Percentiles rank a stretch among this genome's conserved stretches.
Evolutionary conservation across 2,329 filamentous ascomycete genomes (phyloP).

Genomic region (Scedosporium minutisporum): DNA sequence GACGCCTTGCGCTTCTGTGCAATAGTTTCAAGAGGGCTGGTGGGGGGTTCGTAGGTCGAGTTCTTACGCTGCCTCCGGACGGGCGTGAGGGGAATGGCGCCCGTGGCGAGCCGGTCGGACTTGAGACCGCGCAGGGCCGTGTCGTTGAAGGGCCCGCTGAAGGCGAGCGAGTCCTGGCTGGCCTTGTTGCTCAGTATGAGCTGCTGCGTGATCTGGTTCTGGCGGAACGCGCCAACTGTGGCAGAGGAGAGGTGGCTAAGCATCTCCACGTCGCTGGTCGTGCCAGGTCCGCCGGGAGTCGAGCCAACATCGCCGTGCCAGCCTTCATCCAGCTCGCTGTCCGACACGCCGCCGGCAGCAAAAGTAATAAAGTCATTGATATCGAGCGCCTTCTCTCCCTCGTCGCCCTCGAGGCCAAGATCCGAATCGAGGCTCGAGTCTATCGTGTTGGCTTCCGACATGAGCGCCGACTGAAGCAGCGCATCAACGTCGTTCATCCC

Average conservation of each 20-base stretch:
- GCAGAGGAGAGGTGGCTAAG: constrained; percentile 54
- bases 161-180: constrained; percentile 52
- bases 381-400: constrained; percentile 54
- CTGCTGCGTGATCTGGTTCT: constrained; percentile 53
- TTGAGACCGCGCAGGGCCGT: constrained; percentile 54
- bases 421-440: constrained; percentile 42
- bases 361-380: constrained; percentile 67
- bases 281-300: constrained; percentile 41
- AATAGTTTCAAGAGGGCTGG: constrained; percentile 38
- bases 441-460: constrained; percentile 46
- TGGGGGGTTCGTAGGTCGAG: constrained; percentile 24
- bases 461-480: not conserved
- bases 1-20: constrained; percentile 48
- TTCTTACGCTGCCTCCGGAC: constrained; percentile 46
- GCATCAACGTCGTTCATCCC: constrained; percentile 29
- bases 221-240: constrained; percentile 70
- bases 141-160: constrained; percentile 50
- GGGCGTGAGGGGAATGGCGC: constrained; percentile 57
- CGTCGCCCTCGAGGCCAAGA: constrained; percentile 44
- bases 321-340: constrained; percentile 44
- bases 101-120: constrained; percentile 55
- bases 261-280: constrained; percentile 35
- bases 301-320: constrained; percentile 38
- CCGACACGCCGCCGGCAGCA: constrained; percentile 38
- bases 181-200: constrained; percentile 51